Evolutionary conservation across 73 alveolate genomes (phyloP).

Genomic region (Tetrahymena elliotti): DNA sequence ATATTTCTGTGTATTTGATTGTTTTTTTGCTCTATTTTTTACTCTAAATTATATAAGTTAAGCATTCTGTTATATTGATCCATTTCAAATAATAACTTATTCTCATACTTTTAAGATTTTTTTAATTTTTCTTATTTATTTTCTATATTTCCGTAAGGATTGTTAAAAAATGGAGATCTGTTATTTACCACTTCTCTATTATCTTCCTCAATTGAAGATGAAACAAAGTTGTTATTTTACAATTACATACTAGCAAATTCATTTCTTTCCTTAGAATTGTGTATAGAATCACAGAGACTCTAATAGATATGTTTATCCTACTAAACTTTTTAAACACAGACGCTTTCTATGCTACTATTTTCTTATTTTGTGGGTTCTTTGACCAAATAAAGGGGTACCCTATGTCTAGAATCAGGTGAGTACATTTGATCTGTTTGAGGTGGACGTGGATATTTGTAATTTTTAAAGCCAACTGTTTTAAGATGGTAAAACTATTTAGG

Average conservation of each 20-base stretch:
- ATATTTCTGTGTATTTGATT: background rate
- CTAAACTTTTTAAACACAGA: background rate
- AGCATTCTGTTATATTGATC: background rate
- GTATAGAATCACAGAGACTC: background rate
- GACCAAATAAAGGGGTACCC: background rate
- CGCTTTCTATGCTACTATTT: background rate
- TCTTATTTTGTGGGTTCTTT: background rate
- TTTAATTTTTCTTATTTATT: background rate
- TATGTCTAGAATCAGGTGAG: background rate
- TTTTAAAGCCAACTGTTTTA: background rate
- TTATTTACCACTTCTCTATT: background rate
- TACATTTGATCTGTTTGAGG: background rate
- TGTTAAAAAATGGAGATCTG: background rate
- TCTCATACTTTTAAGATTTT: background rate
- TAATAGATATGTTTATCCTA: background rate
- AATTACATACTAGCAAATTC: background rate
- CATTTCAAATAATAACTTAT: background rate
- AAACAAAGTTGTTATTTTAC: background rate
- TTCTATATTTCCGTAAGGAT: background rate
- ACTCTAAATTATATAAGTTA: background rate
- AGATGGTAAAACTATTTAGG: background rate
- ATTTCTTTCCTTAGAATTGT: background rate
- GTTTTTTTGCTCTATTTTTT: background rate
- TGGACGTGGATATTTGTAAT: background rate
- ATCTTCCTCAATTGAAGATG: background rate